phyloP scores from a whole-genome alignment of 192 early-diverging fungal genomes.

The Coemansia sp. region DNA sequence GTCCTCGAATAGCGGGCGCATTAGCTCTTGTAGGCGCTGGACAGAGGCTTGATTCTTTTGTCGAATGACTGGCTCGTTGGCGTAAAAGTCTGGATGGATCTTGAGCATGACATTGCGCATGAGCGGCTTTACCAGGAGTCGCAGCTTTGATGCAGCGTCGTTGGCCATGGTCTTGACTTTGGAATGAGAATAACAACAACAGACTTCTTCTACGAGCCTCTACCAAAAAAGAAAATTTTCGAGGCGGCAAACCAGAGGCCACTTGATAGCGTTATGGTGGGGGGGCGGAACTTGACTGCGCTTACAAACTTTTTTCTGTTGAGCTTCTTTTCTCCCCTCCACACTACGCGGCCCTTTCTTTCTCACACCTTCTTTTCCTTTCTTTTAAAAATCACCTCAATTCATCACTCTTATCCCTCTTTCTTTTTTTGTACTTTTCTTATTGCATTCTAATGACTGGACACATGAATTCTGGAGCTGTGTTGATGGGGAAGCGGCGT shows the following conservation, averaged over 20 bases:
- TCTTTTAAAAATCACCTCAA: not conserved
- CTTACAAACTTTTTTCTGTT: not conserved
- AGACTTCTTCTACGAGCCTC: not conserved
- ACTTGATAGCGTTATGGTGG: not conserved
- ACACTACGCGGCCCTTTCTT: slow-evolving; percentile 1
- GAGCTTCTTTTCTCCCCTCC: not conserved
- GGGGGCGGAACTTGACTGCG: slow-evolving; percentile 5
- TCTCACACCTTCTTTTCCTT: not conserved
- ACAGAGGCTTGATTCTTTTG: slow-evolving; percentile 38
- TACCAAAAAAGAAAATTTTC: not conserved
- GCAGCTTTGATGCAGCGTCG: slow-evolving; percentile 19
- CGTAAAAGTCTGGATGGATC: slow-evolving; percentile 51
- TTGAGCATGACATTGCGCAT: slow-evolving; percentile 42
- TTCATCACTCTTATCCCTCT: not conserved
- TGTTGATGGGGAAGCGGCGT: slow-evolving; percentile 1
- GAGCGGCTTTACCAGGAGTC: slow-evolving; percentile 40
- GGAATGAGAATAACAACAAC: no score
- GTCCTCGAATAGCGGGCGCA: slow-evolving; percentile 20
- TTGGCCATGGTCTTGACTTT: slow-evolving; percentile 7
- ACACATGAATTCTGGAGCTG: not conserved
- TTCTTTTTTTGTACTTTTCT: slow-evolving; percentile 12
- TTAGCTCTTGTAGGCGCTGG: slow-evolving; percentile 49
- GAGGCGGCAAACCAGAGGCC: not conserved
- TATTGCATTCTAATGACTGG: slow-evolving; percentile 1
- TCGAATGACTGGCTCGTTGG: slow-evolving; percentile 37